Evolutionary conservation across 805 yeast species (phyloP), one percentile per base, ranked within the genome.

Genomic region (Candida yuanshanica): DNA sequence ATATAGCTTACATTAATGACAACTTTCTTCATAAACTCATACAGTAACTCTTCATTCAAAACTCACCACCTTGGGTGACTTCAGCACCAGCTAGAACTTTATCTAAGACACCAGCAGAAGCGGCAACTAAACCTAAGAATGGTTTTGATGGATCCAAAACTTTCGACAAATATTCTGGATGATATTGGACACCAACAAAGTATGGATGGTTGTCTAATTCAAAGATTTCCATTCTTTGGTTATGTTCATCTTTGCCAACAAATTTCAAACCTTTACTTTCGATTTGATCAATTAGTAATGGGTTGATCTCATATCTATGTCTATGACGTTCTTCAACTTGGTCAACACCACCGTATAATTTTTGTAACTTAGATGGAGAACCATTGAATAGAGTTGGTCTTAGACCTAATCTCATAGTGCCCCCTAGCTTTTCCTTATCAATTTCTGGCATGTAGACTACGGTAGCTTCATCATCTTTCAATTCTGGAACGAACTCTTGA

Each of bases 371-470:
- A 36, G 87, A 76, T 76, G 80, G 70, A 48, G 82, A 82, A 36
- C 85, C 66, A 56, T 77, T 81, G 74, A 93, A 93, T 49, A 74
- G 77, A 31, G 98, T 89, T 51, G 90, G 79, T 66, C 96, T 89
- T 50, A 88, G 74, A 55, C 99, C 99, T 53, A 93, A 76, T 72
- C 99, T 83, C 99, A 93, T 93, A 38, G 98, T 91, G 52, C 99
- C 99, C 49, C 99, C 99, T 72, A 93, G 75, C 63, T 87, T 88
- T 53, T 84, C 81, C 70, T 89, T 91, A 66, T 89, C 95, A 48
- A 91, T 89, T 66, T 93, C 99, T 34, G 99, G 99, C 99, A 93
- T 93, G 71, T 88, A 93, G 37, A 93, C 86, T 44, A 93, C 95
- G 39, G 88, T 77, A 16, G 88, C 82, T 25, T 70, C 75, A 5